A percentile compares a stretch with the other conserved stretches of the same genome.
Conservation (phyloP, 192 early-diverging fungal genomes). For the Coemansia sp. region DNA sequence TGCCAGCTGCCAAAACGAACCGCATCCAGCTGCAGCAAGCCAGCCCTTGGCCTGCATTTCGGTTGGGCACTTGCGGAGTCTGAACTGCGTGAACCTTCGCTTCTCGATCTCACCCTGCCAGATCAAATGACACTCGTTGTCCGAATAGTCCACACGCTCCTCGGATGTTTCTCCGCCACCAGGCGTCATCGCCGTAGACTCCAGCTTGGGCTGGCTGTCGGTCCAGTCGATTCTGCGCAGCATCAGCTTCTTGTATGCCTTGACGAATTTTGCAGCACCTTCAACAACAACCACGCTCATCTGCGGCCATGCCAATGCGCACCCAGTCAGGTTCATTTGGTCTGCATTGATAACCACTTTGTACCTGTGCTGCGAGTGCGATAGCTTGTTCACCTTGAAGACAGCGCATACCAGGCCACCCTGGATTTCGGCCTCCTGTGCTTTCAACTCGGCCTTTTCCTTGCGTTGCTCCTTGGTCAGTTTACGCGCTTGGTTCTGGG, state of each 20-base stretch:
- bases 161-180: conserved; percentile 21
- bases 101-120: conserved; percentile 92
- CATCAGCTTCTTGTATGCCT: conserved; percentile 97
- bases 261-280: conserved; percentile 86
- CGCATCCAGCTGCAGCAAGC: conserved; percentile 68
- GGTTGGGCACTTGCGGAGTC: conserved; percentile 68
- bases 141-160: conserved; percentile 38
- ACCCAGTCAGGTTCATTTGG: conserved; percentile 84
- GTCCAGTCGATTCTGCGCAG: conserved; percentile 93
- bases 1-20: conserved; percentile 91
- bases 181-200: conserved; percentile 11
- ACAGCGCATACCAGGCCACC: conserved; percentile 78
- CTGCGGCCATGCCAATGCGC: conserved; percentile 72
- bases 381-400: conserved; percentile 71
- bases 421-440: conserved; percentile 65
- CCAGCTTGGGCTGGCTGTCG: conserved; percentile 46
- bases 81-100: conserved; percentile 78
- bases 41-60: conserved; percentile 75
- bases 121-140: conserved; percentile 85
- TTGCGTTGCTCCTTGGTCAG: conserved; percentile 85
- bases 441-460: conserved; percentile 77
- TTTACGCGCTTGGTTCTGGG: conserved; percentile 80
- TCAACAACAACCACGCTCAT: conserved; percentile 88
- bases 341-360: conserved; percentile 92
- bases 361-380: conserved; percentile 80